These are phyloP conservation scores for Blastomyces percursus DNA, from an alignment of 2,329 filamentous ascomycete species.

Conservation along the genomic window DNA sequence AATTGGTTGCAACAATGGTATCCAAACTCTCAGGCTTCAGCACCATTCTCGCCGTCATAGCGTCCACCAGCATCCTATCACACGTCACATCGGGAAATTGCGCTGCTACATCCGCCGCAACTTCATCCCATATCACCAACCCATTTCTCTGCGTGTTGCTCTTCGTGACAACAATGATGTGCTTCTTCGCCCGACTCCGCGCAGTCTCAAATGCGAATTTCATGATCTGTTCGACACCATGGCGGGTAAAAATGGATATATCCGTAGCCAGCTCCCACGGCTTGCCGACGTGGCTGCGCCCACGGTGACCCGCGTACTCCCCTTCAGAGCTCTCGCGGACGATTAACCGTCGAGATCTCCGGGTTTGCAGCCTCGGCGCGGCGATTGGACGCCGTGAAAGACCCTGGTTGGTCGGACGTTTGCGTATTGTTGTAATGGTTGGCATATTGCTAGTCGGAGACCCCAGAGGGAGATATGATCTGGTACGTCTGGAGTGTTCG, in stretches of 20 bases:
- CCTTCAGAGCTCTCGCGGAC: slow-evolving; percentile 48
- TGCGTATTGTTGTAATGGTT: slow-evolving; percentile 46
- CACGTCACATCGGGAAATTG: slow-evolving; percentile 42
- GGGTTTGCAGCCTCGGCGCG: slow-evolving; percentile 36
- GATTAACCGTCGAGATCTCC: slow-evolving; percentile 46
- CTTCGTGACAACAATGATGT: slow-evolving; percentile 46
- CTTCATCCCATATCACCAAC: slow-evolving; percentile 48
- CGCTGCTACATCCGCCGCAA: slow-evolving; percentile 37
- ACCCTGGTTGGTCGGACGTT: slow-evolving; percentile 46
- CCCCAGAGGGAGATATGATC: slow-evolving; percentile 49
- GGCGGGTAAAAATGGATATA: slow-evolving; percentile 44
- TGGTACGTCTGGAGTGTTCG: slow-evolving; percentile 35
- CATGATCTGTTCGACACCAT: slow-evolving; percentile 42
- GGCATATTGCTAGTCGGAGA: slow-evolving; percentile 45
- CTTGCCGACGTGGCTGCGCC: slow-evolving; percentile 40
- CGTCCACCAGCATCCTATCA: slow-evolving; percentile 48
- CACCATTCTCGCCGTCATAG: slow-evolving; percentile 47
- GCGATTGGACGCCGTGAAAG: slow-evolving; percentile 42
- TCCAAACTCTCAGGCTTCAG: slow-evolving; percentile 40
- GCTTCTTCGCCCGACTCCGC: slow-evolving; percentile 36
- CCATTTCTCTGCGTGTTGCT: slow-evolving; percentile 46
- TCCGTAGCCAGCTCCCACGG: slow-evolving; percentile 45
- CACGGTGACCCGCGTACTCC: slow-evolving; percentile 46
- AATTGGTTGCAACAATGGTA: slow-evolving; percentile 45
- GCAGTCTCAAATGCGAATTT: slow-evolving; percentile 45